Conservation (phyloP, 495 filamentous ascomycete species). For the Margaritispora aquatica region DNA sequence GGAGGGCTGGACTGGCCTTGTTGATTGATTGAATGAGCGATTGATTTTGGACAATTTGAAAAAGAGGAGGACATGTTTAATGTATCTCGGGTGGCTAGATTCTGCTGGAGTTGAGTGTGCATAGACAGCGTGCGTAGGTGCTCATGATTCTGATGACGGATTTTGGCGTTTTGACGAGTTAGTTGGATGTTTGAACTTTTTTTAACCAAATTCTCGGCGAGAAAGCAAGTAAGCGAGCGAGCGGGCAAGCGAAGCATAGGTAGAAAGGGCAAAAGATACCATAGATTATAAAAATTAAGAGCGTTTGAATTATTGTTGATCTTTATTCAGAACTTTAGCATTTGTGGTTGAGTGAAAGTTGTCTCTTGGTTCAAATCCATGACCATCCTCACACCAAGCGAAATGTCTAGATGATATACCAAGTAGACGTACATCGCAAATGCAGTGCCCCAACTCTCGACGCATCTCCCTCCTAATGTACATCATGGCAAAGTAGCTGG, state of each 20-base stretch:
- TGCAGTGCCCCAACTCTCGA: too few relatives aligned
- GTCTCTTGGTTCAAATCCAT: neutral
- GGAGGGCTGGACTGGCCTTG: slow-evolving; percentile 10
- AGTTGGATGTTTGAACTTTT: neutral
- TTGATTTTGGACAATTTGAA: neutral
- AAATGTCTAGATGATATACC: neutral
- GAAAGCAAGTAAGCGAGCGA: neutral
- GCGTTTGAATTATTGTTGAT: neutral
- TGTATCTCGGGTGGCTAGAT: neutral
- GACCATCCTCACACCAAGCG: too few relatives aligned
- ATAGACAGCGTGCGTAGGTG: neutral
- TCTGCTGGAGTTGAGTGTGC: neutral
- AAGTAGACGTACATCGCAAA: too few relatives aligned
- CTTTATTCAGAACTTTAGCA: too few relatives aligned
- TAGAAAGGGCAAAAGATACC: neutral
- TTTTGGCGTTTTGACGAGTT: neutral
- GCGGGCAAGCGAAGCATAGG: neutral
- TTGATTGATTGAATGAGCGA: neutral
- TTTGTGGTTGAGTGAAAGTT: too few relatives aligned
- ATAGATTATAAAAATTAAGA: neutral
- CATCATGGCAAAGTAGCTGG: too few relatives aligned
- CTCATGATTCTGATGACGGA: too few relatives aligned
- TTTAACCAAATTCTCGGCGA: too few relatives aligned
- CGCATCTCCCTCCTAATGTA: too few relatives aligned
- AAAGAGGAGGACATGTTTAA: neutral